Base-by-base conservation (phyloP, 257 asterid genomes). In the Echites panduratus region DNA sequence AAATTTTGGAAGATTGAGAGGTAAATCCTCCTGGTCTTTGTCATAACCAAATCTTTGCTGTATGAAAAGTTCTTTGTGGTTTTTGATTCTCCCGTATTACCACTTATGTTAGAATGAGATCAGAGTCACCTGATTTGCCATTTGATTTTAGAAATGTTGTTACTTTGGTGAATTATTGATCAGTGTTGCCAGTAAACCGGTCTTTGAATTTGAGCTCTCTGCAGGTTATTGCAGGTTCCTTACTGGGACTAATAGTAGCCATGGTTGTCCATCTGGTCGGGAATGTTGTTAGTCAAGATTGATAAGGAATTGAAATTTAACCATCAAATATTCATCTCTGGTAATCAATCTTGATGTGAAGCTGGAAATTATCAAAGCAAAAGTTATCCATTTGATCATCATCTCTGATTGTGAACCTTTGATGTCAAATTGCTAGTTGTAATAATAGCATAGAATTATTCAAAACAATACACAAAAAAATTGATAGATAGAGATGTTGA, bases 191-290 rank as follows among this genome's bases (percentile, higher is more conserved):
- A 14, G 10, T 4, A 47, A 62, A 73, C 40, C 40, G 27, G 70
- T 27, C 41, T 63, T 62, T 40, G 20, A 63, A 35, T 35, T 63
- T 62, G n/a, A 61, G 68, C 26, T n/a, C 29, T 75, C 68, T 79
- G 68, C 90, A 92, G 98, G 98, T 92, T 57, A 81, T 79, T 82
- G 96, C 94, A 54, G 98, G 96, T 79, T 92, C 90, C 54, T 57
- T 87, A 32, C 82, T 92, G 64, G 98, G 96, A 75, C 56, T 85
- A 27, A 32, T 73, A 64, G 88, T 89, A 16, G 88, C 96, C 67
- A 57, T 81, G 65, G 70, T 77, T 52, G 48, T 86, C 58, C 75
- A 80, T 82, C 71, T 85, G 75, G 83, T 89, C 63, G 59, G 57
- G 38, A 74, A 81, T 70, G 63, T 76, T 35, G 74, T 77, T 67